Evolutionary conservation across 768 basidiomycete species (phyloP).

Genomic region (Trametes coccinea): DNA sequence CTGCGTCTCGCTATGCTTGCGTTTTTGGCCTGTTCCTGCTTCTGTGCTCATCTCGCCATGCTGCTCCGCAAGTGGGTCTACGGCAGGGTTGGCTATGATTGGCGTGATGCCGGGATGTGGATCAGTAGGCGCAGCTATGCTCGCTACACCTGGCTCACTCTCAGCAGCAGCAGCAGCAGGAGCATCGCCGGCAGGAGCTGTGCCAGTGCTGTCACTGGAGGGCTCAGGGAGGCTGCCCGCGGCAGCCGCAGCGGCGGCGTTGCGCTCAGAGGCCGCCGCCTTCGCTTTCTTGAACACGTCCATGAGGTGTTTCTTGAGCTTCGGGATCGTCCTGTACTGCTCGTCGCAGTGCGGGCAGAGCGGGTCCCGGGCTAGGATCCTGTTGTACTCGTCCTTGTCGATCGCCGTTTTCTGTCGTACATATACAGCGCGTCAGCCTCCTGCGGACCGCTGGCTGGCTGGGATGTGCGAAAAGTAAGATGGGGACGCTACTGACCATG

Average conservation of each 20-base stretch:
- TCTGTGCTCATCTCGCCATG: not conserved
- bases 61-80: conserved; percentile 1
- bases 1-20: conserved; percentile 11
- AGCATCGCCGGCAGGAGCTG: too few species aligned
- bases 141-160: too few species aligned
- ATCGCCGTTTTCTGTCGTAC: conserved; percentile 52
- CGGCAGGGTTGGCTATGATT: too few species aligned
- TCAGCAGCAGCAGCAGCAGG: not conserved
- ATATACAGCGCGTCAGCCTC: not conserved
- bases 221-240: not conserved
- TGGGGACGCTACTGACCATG: conserved; percentile 41
- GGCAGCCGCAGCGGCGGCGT: conserved; percentile 15
- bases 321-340: conserved; percentile 68
- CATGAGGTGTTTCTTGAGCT: conserved; percentile 68
- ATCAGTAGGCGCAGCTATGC: too few species aligned
- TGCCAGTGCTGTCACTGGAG: too few species aligned
- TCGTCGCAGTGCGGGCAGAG: conserved; percentile 70
- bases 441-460: not conserved
- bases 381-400: conserved; percentile 56
- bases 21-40: not conserved
- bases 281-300: conserved; percentile 40
- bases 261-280: conserved; percentile 35
- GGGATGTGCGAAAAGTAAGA: not conserved
- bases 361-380: conserved; percentile 65
- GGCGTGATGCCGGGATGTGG: too few species aligned